phyloP scores from a whole-genome alignment of 345 rosid genomes.

The Lagerstroemia speciosa region DNA sequence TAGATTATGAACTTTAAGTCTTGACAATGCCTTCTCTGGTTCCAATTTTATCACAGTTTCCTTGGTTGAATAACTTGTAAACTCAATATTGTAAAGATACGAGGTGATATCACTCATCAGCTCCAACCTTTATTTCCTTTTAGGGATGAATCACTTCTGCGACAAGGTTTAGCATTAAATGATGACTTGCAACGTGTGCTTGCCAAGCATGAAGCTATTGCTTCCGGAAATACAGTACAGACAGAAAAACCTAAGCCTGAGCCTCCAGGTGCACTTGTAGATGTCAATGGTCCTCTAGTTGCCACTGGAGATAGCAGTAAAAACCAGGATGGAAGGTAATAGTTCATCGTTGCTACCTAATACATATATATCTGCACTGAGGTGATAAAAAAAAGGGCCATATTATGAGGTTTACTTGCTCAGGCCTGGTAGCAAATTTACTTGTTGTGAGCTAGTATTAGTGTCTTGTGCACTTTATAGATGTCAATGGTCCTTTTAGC shows the following conservation, averaged over 20 bases:
- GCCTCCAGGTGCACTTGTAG: constrained; percentile 44
- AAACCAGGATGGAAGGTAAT: constrained; percentile 44
- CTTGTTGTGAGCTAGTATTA: not conserved
- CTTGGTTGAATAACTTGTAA: not conserved
- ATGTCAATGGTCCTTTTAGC: not conserved
- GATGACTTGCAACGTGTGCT: constrained; percentile 95
- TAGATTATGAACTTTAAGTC: not conserved
- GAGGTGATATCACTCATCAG: not conserved
- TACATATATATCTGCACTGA: not conserved
- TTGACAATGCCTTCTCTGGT: not conserved
- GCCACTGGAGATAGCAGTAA: constrained; percentile 60
- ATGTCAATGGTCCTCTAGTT: constrained; percentile 59
- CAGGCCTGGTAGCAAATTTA: not conserved
- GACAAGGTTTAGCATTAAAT: constrained; percentile 87
- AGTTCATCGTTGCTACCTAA: not conserved
- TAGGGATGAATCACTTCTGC: constrained; percentile 88
- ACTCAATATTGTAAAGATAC: not conserved
- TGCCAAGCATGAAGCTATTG: constrained; percentile 76
- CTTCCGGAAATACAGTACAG: constrained; percentile 53
- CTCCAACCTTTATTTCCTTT: constrained; percentile 10
- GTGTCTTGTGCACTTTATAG: not conserved
- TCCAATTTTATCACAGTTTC: not conserved
- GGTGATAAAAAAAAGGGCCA: not conserved
- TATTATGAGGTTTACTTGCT: not conserved
- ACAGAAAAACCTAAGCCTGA: constrained; percentile 44